A percentile compares a stretch with the other conserved stretches of the same genome.
Evolutionary conservation across 768 basidiomycete genomes (phyloP).

Genomic region (Cantharellus anzutake): DNA sequence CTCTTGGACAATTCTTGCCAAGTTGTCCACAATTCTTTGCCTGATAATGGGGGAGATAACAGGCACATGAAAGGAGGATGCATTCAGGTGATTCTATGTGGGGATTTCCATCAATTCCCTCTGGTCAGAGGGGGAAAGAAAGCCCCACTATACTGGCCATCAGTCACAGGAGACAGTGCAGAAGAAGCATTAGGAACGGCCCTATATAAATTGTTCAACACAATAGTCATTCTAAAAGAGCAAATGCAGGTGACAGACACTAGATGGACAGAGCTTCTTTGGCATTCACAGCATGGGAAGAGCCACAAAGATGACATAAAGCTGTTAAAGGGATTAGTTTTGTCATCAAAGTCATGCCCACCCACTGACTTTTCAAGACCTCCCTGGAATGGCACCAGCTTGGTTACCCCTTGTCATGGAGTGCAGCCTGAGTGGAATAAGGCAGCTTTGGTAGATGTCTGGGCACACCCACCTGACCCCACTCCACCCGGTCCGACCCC

Average conservation of each 20-base stretch:
- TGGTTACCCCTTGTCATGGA: constrained; percentile 22
- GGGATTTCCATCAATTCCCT: constrained; percentile 17
- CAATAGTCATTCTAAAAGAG: too few relatives aligned
- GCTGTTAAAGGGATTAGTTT: constrained; percentile 14
- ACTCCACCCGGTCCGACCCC: too few relatives aligned
- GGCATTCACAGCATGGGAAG: too few relatives aligned
- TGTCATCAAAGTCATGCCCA: constrained; percentile 8
- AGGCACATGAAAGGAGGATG: constrained; percentile 14
- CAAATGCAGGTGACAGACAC: too few relatives aligned
- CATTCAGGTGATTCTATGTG: constrained; percentile 18
- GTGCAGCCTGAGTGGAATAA: constrained; percentile 23
- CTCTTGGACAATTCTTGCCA: constrained; percentile 9
- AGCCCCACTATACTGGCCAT: constrained; percentile 4
- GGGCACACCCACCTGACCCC: too few relatives aligned
- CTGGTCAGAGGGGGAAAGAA: too few relatives aligned
- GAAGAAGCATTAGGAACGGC: too few relatives aligned
- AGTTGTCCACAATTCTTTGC: constrained; percentile 10
- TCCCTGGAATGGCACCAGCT: constrained; percentile 19
- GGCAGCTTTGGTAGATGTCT: constrained; percentile 10
- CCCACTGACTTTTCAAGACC: constrained; percentile 11
- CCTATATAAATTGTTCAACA: too few relatives aligned
- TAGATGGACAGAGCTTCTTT: too few relatives aligned
- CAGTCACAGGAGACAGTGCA: too few relatives aligned
- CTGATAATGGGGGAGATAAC: constrained; percentile 4
- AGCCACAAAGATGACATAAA: constrained; percentile 14